Percentiles rank a stretch among this genome's conserved stretches.
phyloP scores from a whole-genome alignment of 208 protist species.

The Wallacemonas rigidus region DNA sequence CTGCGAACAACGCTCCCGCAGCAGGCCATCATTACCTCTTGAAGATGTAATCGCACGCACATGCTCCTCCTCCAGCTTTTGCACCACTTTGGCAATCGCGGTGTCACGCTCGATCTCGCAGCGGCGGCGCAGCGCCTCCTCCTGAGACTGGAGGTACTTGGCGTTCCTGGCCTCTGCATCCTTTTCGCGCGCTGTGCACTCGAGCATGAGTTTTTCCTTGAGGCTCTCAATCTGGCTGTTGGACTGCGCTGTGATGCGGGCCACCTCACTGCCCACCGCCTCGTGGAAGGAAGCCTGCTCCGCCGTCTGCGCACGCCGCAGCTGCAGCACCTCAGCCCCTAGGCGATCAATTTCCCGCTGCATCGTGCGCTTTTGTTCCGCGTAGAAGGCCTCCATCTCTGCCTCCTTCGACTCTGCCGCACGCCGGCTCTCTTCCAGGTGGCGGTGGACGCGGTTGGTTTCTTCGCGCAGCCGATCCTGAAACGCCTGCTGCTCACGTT shows the following conservation, averaged over 20 bases:
- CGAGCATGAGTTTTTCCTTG: slow-evolving; percentile 70
- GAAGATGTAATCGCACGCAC: slow-evolving; percentile 48
- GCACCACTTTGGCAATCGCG: slow-evolving; percentile 66
- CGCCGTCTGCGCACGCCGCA: slow-evolving; percentile 47
- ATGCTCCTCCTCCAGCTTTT: slow-evolving; percentile 67
- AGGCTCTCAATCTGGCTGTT: slow-evolving; percentile 54
- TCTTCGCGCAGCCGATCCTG: slow-evolving; percentile 60
- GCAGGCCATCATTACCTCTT: slow-evolving; percentile 56
- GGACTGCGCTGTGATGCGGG: slow-evolving; percentile 57
- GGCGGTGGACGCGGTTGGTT: slow-evolving; percentile 55
- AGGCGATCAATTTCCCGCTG: slow-evolving; percentile 71
- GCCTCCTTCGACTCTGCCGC: slow-evolving; percentile 46
- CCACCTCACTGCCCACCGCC: slow-evolving; percentile 67
- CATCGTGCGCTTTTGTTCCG: slow-evolving; percentile 59
- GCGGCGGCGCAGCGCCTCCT: slow-evolving; percentile 56
- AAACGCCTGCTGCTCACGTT: slow-evolving; percentile 60
- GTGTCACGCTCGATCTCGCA: slow-evolving; percentile 80
- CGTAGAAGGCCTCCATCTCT: slow-evolving; percentile 66
- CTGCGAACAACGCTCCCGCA: slow-evolving; percentile 65
- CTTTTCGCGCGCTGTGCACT: slow-evolving; percentile 63
- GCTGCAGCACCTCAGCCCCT: slow-evolving; percentile 59
- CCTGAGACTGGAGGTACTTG: slow-evolving; percentile 49
- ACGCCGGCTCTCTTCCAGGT: slow-evolving; percentile 64
- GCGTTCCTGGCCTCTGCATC: slow-evolving; percentile 46
- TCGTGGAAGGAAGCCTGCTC: slow-evolving; percentile 78